phyloP scores from a whole-genome alignment of 2,329 filamentous ascomycete genomes.

The Alternaria brassicae region DNA sequence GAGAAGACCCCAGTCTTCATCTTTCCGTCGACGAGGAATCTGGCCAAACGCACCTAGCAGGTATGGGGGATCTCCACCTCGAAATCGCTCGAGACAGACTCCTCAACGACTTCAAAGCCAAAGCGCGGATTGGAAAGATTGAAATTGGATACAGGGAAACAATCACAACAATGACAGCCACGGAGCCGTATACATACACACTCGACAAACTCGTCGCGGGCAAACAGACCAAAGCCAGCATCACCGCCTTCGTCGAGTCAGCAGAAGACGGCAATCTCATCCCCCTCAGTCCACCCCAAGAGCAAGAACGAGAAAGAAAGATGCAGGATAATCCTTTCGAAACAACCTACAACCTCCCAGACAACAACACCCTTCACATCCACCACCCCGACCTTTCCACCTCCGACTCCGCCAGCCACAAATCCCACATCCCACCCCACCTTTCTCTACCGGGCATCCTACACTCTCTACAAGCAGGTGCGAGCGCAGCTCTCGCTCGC shows the following conservation, averaged over 20 bases:
- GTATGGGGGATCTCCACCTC: conserved; percentile 95
- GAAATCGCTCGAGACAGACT: conserved; percentile 91
- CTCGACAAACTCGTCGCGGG: conserved; percentile 84
- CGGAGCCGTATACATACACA: conserved; percentile 64
- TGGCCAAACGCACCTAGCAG: conserved; percentile 89
- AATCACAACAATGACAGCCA: conserved; percentile 61
- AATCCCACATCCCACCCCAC: conserved; percentile 62
- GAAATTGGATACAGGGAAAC: conserved; percentile 96
- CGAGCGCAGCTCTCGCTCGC: conserved; percentile 80
- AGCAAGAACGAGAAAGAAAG: conserved; percentile 25
- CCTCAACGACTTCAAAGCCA: conserved; percentile 86
- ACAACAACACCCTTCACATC: conserved; percentile 74
- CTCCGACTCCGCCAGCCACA: conserved; percentile 39
- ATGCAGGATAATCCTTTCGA: conserved; percentile 38
- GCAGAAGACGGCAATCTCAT: conserved; percentile 50
- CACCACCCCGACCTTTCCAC: conserved; percentile 59
- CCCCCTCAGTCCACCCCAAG: conserved; percentile 27
- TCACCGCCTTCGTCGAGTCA: conserved; percentile 72
- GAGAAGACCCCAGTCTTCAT: conserved; percentile 92
- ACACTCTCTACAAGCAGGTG: conserved; percentile 74
- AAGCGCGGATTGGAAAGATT: conserved; percentile 83
- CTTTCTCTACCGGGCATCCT: conserved; percentile 59
- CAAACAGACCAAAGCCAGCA: conserved; percentile 78
- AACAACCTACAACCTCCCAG: conserved; percentile 49
- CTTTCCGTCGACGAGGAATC: conserved; percentile 87